These are phyloP conservation scores for Arabidopsis thaliana DNA, from an alignment of 345 rosid genomes.

Conservation along the genomic window DNA sequence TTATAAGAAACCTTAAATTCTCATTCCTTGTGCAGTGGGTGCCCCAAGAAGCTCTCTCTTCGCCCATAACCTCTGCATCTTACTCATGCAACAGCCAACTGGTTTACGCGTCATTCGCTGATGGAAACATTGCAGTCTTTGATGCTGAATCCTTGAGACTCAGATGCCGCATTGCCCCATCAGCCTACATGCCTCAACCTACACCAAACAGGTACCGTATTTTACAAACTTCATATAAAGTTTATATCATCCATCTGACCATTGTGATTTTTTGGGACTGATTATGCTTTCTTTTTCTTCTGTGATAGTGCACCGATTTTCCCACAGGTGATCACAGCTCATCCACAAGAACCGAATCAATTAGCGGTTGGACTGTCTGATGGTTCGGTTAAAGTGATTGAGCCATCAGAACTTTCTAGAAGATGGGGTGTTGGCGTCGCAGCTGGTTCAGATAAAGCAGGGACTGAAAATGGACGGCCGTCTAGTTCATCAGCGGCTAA, in stretches of 20 bases:
- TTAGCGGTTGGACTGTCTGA: conserved; percentile 76
- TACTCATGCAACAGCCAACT: conserved; percentile 91
- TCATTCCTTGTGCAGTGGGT: conserved; percentile 69
- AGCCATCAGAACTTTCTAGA: conserved; percentile 74
- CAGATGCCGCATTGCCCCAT: conserved; percentile 80
- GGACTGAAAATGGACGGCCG: conserved; percentile 63
- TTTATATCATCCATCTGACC: not conserved
- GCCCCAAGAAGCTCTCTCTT: conserved; percentile 75
- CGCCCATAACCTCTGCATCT: conserved; percentile 72
- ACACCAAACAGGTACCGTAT: conserved; percentile 57
- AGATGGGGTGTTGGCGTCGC: conserved; percentile 81
- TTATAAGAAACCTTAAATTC: not conserved
- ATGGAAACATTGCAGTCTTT: conserved; percentile 80
- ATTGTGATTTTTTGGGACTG: not conserved
- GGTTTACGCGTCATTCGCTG: conserved; percentile 72
- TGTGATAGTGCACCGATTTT: conserved; percentile 65
- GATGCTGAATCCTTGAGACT: conserved; percentile 79
- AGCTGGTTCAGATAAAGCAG: conserved; percentile 64
- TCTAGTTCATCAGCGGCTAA: conserved; percentile 82
- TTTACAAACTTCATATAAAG: not conserved
- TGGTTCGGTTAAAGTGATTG: conserved; percentile 84
- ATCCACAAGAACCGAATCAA: conserved; percentile 79
- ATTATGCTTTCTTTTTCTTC: not conserved
- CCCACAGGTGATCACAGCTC: conserved; percentile 80
- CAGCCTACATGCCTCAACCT: conserved; percentile 67